Evolutionary conservation across 2,329 filamentous ascomycete genomes (phyloP), one percentile per base, ranked within the genome.

Genomic region (Colletotrichum lupini): DNA sequence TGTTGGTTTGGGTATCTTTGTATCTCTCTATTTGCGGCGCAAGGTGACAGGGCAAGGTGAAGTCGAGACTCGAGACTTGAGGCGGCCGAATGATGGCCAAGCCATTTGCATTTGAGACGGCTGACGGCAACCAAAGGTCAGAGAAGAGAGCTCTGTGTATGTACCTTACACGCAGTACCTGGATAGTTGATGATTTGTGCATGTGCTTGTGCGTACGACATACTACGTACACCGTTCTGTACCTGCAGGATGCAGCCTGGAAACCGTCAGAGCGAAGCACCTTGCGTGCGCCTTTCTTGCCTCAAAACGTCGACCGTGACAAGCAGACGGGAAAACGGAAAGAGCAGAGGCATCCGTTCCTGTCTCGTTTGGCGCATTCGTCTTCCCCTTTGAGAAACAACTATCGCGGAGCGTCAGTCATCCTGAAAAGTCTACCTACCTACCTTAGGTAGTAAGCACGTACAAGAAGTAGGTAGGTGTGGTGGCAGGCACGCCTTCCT

Each of bases 261-360:
- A 62, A 37, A 16, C 37, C 11, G 37, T 62, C 37, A 24, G 19
- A 37, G 56, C 56, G 56, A 59, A 22, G 30, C 28, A 59, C 56
- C 16, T 28, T 63, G 42, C 66, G 30, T 28, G 37, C 37, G n/a
- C 61, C 46, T 22, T n/a, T n/a, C 61, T 46, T 60, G 35, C 68
- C 61, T 60, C 42, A 11, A 49, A 49, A 49, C 22, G 42, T 49
- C 16, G 19, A 22, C 42, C 19, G 42, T 49, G 42, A 28, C 30
- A 66, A 19, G 35, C 52, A 24, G 30, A 37, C 37, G 37, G 37
- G 16, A 8, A 19, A 19, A 42, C 37, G 37, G 37, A 42, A 42
- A 42, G 37, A 42, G n/a, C 30, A 24, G 32, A 12, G 26, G 24
- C 59, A n/a, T n/a, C 19, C 59, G 11, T 60, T n/a, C 35, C 42